phyloP scores from a whole-genome alignment of 805 yeast species.

The Brettanomyces bruxellensis region DNA sequence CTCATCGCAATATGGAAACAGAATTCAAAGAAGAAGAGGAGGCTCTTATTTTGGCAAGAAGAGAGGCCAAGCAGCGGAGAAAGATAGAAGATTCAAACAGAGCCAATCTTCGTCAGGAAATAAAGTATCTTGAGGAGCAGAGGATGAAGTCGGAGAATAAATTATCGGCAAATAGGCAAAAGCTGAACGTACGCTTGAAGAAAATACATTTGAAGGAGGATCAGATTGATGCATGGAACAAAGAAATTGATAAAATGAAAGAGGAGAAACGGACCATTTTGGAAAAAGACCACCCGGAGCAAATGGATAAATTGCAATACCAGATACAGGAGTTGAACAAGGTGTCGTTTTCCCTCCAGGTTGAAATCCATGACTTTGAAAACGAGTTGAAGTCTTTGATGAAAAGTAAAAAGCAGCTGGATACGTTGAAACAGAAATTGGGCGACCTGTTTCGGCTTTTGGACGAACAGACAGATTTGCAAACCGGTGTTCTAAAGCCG shows the following conservation, averaged over 20 bases:
- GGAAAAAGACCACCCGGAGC: slow-evolving; percentile 10
- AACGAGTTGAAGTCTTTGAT: slow-evolving; percentile 23
- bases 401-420: slow-evolving; percentile 19
- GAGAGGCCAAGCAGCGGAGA: slow-evolving; percentile 30
- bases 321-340: slow-evolving; percentile 22
- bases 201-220: slow-evolving; percentile 25
- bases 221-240: slow-evolving; percentile 28
- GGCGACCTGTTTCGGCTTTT: slow-evolving; percentile 16
- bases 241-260: slow-evolving; percentile 17
- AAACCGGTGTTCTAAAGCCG: slow-evolving; percentile 20
- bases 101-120: slow-evolving; percentile 30
- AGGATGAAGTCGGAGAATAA: slow-evolving; percentile 28
- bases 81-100: slow-evolving; percentile 33
- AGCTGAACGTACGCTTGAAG: slow-evolving; percentile 19
- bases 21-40: slow-evolving; percentile 32
- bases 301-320: slow-evolving; percentile 9
- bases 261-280: slow-evolving; percentile 5
- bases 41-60: slow-evolving; percentile 24
- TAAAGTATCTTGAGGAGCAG: slow-evolving; percentile 32
- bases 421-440: slow-evolving; percentile 15
- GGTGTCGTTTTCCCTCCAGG: slow-evolving; percentile 16
- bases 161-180: slow-evolving; percentile 25
- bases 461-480: slow-evolving; percentile 14
- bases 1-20: slow-evolving; percentile 22
- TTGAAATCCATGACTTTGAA: slow-evolving; percentile 23